Evolutionary conservation across 2,329 filamentous ascomycete species (phyloP), one percentile per base, ranked within the genome.

Genomic region (Albophoma yamanashiensis): DNA sequence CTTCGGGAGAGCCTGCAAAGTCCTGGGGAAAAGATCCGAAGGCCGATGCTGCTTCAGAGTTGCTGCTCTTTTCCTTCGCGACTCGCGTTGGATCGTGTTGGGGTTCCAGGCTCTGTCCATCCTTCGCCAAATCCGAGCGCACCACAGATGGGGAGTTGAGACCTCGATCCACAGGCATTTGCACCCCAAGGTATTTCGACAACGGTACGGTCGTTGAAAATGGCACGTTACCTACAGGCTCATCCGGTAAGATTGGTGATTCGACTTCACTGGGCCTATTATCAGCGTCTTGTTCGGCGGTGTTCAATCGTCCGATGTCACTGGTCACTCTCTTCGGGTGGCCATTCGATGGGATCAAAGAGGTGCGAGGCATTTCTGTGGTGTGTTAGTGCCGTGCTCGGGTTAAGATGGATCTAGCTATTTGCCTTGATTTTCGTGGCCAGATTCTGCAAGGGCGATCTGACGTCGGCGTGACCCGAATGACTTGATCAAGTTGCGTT

Each of bases 391-490:
- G 25, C 17, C 4, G 17, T 14, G 31, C 17, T 34, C 9, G 5
- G 47, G n/a, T 31, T 40, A 40, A 60, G 27, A 17, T 12, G 15
- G 42, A 12, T 40, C 3, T 1, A 22, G 36, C 40, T 61, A 45
- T 59, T 31, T 36, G 71, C 69, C 64, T 55, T 64, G 43, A 27
- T 65, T 64, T 27, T 59, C 39, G 12, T 60, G 59, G n/a, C 63
- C 34, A 25, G 63, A 62, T 14, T 66, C 62, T 22, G 56, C 50
- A 22, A 65, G 45, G 27, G 61, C 53, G 55, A 64, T 70, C 55
- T 65, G 65, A n/a, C 65, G 65, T 38, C 66, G 64, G 14, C 64
- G 68, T 40, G 69, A 68, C 27, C 68, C 67, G 25, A 71, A 60
- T 2, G 68, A 62, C 43, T 62, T 66, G 55, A 72, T 62, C 36